Evolutionary conservation across 805 yeast species (phyloP).

Genomic region (Grigorovia transvaalensis): DNA sequence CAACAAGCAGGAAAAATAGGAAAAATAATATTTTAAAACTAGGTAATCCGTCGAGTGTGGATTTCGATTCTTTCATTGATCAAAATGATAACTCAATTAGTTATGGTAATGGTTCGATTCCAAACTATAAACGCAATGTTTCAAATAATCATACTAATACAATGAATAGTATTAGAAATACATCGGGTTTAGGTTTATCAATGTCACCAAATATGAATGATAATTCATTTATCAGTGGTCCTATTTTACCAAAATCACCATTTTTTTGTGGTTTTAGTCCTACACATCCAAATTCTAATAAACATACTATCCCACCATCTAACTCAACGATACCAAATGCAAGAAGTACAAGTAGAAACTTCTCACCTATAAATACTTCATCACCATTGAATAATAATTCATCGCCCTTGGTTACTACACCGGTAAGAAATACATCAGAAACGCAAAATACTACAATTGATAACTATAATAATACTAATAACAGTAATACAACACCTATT

Average conservation of each 20-base stretch:
- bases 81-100: conserved; percentile 7
- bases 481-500: not conserved
- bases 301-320: not conserved
- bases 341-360: not conserved
- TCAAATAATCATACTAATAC: not conserved
- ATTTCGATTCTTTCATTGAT: conserved; percentile 6
- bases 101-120: conserved; percentile 1
- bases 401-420: not conserved
- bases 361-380: not conserved
- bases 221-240: not conserved
- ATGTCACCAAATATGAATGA: conserved; percentile 1
- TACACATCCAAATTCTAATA: not conserved
- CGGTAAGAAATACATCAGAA: not conserved
- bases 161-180: not conserved
- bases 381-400: not conserved
- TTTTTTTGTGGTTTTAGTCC: not conserved
- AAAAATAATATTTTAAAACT: conserved; percentile 20
- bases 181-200: not conserved
- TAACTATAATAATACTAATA: not conserved
- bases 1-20: conserved; percentile 28
- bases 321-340: not conserved
- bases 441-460: not conserved
- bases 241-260: not conserved
- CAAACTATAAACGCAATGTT: not conserved
- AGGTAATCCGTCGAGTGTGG: conserved; percentile 23